These are phyloP conservation scores for Fusarium ambrosium DNA, from an alignment of 2,329 filamentous ascomycete genomes.

Conservation along the genomic window DNA sequence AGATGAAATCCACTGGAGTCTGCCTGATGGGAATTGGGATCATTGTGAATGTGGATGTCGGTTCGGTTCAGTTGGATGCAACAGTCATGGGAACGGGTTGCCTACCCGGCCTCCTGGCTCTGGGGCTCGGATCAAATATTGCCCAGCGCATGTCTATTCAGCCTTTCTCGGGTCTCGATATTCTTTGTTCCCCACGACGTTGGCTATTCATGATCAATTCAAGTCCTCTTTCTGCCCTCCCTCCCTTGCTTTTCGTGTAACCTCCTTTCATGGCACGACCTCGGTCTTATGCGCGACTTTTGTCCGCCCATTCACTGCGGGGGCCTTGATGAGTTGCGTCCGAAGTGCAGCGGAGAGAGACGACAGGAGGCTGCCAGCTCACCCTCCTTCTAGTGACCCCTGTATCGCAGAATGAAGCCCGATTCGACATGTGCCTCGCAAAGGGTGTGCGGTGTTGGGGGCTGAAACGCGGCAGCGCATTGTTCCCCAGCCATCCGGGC, in stretches of 20 bases:
- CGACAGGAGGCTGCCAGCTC: conserved; percentile 37
- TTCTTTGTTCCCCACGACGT: conserved; percentile 30
- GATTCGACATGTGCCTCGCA: conserved; percentile 25
- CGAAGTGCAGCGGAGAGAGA: conserved; percentile 34
- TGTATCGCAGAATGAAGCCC: conserved; percentile 28
- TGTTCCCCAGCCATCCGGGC: conserved; percentile 14
- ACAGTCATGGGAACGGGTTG: background rate
- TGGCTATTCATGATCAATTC: conserved; percentile 10
- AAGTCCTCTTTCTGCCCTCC: background rate
- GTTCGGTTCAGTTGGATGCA: background rate
- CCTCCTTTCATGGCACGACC: conserved; percentile 15
- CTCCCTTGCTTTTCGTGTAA: conserved; percentile 17
- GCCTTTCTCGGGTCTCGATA: background rate
- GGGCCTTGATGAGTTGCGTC: conserved; percentile 30
- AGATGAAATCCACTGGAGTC: conserved; percentile 20
- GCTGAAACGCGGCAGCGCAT: conserved; percentile 37
- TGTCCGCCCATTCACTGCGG: conserved; percentile 14
- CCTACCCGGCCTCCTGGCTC: background rate
- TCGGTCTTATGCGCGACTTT: conserved; percentile 45
- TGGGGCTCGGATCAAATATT: conserved; percentile 33
- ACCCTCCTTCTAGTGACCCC: conserved; percentile 34
- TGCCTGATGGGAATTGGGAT: background rate
- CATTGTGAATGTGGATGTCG: background rate
- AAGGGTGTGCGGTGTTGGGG: conserved; percentile 33
- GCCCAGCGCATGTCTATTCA: conserved; percentile 17